Percentiles rank a stretch among this genome's conserved stretches.
phyloP scores from a whole-genome alignment of 176 grass and related monocot genomes.

The Triticum dicoccoides region DNA sequence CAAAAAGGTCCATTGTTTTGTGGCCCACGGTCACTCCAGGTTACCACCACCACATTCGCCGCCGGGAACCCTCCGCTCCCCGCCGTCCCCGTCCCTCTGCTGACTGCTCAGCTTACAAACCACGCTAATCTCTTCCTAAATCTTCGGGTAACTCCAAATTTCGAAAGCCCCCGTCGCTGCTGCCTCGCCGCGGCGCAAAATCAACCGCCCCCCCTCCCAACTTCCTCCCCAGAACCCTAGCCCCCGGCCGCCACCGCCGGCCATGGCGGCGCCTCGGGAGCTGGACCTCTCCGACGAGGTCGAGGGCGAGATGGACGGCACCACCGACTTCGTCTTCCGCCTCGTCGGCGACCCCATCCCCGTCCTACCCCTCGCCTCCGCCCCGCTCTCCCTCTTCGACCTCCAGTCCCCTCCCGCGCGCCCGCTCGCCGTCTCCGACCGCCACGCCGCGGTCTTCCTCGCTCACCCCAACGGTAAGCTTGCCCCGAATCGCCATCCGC shows the following conservation, averaged over 20 bases:
- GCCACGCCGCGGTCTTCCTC: constrained; percentile 67
- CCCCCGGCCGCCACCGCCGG: neutral
- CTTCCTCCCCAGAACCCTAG: constrained; percentile 34
- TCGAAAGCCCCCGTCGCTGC: neutral
- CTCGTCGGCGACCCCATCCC: constrained; percentile 79
- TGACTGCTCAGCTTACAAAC: constrained; percentile 7
- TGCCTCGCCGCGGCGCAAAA: neutral
- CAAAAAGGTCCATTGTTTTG: no score
- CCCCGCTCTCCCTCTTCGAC: constrained; percentile 51
- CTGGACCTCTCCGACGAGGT: constrained; percentile 67
- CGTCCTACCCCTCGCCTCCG: constrained; percentile 37
- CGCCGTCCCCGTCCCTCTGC: constrained; percentile 13
- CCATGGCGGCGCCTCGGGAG: constrained; percentile 47
- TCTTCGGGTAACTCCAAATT: neutral
- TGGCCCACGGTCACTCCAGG: no score
- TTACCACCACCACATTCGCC: neutral
- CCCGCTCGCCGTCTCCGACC: constrained; percentile 72
- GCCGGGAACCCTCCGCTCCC: neutral
- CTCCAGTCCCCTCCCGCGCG: constrained; percentile 58
- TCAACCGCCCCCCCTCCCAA: neutral
- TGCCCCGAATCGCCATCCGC: neutral
- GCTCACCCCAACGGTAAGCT: constrained; percentile 58
- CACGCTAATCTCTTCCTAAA: neutral
- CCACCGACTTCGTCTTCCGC: constrained; percentile 79
- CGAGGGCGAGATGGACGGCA: constrained; percentile 59